Conservation (phyloP, 352 stramenopile genomes). For the Blastocystis sp. region DNA sequence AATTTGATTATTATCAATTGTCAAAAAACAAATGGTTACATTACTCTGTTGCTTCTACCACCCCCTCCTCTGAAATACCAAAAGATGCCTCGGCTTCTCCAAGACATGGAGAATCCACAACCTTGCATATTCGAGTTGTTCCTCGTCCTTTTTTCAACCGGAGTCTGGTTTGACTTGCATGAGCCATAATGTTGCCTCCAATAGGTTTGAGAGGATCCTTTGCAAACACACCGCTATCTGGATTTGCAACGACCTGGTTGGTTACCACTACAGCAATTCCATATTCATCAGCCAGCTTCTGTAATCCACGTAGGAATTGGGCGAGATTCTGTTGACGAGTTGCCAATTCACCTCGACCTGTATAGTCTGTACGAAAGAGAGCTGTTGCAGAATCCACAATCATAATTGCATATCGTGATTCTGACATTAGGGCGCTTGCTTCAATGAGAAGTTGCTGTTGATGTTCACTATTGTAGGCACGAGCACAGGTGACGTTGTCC, state of each 20-base stretch:
- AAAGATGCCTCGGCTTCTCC: constrained; percentile 86
- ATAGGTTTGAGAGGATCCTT: constrained; percentile 81
- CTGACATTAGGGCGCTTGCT: constrained; percentile 65
- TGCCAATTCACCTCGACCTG: constrained; percentile 88
- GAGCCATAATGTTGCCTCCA: constrained; percentile 88
- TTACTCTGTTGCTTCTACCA: constrained; percentile 71
- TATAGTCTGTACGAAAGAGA: constrained; percentile 96
- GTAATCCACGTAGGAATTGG: constrained; percentile 91
- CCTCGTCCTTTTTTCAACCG: constrained; percentile 89
- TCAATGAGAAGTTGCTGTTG: constrained; percentile 75
- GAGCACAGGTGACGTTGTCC: constrained; percentile 95
- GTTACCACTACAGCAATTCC: constrained; percentile 89
- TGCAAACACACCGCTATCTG: constrained; percentile 80
- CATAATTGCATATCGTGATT: constrained; percentile 76
- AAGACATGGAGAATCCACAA: constrained; percentile 87
- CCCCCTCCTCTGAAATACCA: constrained; percentile 80
- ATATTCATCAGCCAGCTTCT: constrained; percentile 93
- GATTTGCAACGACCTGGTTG: constrained; percentile 82
- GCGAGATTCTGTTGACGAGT: constrained; percentile 78
- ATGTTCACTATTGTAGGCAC: constrained; percentile 98
- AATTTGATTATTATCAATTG: neutral
- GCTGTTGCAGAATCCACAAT: constrained; percentile 94
- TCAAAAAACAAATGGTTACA: neutral
- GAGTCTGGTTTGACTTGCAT: constrained; percentile 76
- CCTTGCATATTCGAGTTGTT: constrained; percentile 94